Evolutionary conservation across 2,329 filamentous ascomycete genomes (phyloP).

Genomic region (Trichoderma afroharzianum): DNA sequence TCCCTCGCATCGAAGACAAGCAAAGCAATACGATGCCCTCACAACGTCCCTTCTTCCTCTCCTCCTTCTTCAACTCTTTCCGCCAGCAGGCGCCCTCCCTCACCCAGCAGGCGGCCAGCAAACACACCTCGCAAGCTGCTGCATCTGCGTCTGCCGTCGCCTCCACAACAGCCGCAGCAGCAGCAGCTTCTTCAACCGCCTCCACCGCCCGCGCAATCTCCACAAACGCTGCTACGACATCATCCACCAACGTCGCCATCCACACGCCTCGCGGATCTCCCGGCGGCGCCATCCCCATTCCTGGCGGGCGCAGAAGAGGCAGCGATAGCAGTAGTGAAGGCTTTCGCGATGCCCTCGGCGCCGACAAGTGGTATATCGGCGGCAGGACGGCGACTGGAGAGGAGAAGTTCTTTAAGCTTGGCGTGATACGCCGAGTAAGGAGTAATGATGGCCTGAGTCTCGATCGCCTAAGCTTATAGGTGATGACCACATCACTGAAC

Average conservation of each 20-base stretch:
- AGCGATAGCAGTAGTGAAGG: slow-evolving; percentile 74
- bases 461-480: slow-evolving; percentile 70
- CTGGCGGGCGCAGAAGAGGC: slow-evolving; percentile 52
- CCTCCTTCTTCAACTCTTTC: slow-evolving; percentile 54
- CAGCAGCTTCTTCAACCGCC: slow-evolving; percentile 25
- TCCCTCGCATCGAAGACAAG: neutral
- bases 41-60: slow-evolving; percentile 54
- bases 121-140: slow-evolving; percentile 31
- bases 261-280: slow-evolving; percentile 27
- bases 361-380: slow-evolving; percentile 80
- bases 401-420: slow-evolving; percentile 76
- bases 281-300: slow-evolving; percentile 39
- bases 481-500: neutral
- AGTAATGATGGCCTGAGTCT: slow-evolving; percentile 73
- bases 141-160: slow-evolving; percentile 28
- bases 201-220: slow-evolving; percentile 24
- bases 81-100: slow-evolving; percentile 43
- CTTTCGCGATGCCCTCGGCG: slow-evolving; percentile 67
- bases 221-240: slow-evolving; percentile 24
- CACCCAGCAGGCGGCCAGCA: slow-evolving; percentile 35
- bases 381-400: slow-evolving; percentile 73
- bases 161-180: slow-evolving; percentile 26
- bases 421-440: slow-evolving; percentile 67
- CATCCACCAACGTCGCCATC: slow-evolving; percentile 28
- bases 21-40: slow-evolving; percentile 41